A percentile compares a stretch with the other conserved stretches of the same genome.
Evolutionary conservation across 2,329 filamentous ascomycete species (phyloP).

Genomic region (Stagonosporopsis chrysanthemi): DNA sequence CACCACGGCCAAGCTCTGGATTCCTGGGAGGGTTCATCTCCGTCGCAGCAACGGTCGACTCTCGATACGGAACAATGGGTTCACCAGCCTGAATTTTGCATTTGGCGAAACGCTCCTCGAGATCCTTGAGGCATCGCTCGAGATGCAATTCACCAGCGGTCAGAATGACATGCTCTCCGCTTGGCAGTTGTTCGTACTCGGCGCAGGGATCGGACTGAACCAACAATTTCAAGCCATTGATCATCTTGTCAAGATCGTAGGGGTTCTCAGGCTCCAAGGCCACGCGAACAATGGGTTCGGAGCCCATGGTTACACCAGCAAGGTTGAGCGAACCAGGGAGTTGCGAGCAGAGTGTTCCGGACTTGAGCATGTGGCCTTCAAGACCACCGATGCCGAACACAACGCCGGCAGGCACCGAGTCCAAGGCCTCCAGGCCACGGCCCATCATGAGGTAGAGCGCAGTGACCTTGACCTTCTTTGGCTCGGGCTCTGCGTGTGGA

Average conservation of each 20-base stretch:
- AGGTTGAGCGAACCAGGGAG: slow-evolving; percentile 88
- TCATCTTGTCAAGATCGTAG: slow-evolving; percentile 92
- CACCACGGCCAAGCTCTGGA: slow-evolving; percentile 84
- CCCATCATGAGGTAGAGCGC: slow-evolving; percentile 97
- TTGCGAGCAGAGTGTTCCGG: slow-evolving; percentile 89
- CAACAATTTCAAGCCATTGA: slow-evolving; percentile 81
- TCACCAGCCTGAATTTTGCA: slow-evolving; percentile 95
- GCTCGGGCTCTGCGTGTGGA: slow-evolving; percentile 74
- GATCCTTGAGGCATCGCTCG: slow-evolving; percentile 90
- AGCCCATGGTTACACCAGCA: slow-evolving; percentile 80
- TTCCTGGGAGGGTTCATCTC: slow-evolving; percentile 93
- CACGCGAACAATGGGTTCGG: slow-evolving; percentile 92
- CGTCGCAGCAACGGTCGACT: slow-evolving; percentile 84
- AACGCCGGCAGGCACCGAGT: slow-evolving; percentile 87
- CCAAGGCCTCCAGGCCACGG: slow-evolving; percentile 80
- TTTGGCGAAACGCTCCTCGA: slow-evolving; percentile 88
- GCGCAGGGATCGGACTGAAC: slow-evolving; percentile 96
- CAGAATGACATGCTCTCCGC: slow-evolving; percentile 91
- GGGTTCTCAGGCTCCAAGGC: slow-evolving; percentile 94
- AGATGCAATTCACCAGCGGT: slow-evolving; percentile 95
- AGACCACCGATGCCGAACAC: slow-evolving; percentile 95
- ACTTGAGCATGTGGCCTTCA: slow-evolving; percentile 93
- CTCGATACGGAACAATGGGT: slow-evolving; percentile 93
- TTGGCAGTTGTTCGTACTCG: slow-evolving; percentile 90
- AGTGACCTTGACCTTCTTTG: slow-evolving; percentile 82